phyloP scores from a whole-genome alignment of 495 filamentous ascomycete species.

The Lepidopterella palustris region DNA sequence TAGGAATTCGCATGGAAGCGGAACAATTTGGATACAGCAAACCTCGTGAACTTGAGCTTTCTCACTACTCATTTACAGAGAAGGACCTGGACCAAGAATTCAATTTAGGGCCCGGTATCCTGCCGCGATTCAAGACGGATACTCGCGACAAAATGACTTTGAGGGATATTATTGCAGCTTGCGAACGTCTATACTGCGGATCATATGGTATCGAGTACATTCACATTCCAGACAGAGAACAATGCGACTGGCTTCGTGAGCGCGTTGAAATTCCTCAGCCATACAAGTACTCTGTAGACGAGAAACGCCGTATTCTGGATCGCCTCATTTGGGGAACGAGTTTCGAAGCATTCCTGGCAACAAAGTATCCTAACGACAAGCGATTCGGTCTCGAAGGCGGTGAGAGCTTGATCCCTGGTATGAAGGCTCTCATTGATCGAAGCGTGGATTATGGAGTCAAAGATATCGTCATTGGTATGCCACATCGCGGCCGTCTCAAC shows the following conservation, averaged over 20 bases:
- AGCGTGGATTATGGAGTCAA: constrained; percentile 98
- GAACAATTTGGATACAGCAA: constrained; percentile 80
- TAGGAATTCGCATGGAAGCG: constrained; percentile 82
- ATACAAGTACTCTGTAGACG: constrained; percentile 92
- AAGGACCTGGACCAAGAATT: constrained; percentile 92
- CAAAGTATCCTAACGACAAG: constrained; percentile 99
- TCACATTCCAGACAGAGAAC: constrained; percentile 93
- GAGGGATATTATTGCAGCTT: constrained; percentile 85
- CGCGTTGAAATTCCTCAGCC: constrained; percentile 89
- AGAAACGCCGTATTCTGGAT: constrained; percentile 95
- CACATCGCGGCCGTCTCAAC: constrained; percentile 96
- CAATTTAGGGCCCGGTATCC: constrained; percentile 85
- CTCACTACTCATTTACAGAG: constrained; percentile 90
- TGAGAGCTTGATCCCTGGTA: constrained; percentile 92
- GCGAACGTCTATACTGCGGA: constrained; percentile 94
- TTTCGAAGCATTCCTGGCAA: constrained; percentile 89
- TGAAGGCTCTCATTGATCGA: constrained; percentile 98
- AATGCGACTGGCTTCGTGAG: constrained; percentile 96
- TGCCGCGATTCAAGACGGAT: constrained; percentile 85
- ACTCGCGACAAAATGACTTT: constrained; percentile 91
- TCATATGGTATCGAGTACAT: constrained; percentile 97
- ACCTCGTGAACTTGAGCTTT: constrained; percentile 87
- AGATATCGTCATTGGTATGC: constrained; percentile 99
- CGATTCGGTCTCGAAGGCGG: constrained; percentile 96
- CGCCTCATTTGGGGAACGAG: constrained; percentile 96